phyloP scores from a whole-genome alignment of 176 grass and related monocot species.

The Carex myosuroides region DNA sequence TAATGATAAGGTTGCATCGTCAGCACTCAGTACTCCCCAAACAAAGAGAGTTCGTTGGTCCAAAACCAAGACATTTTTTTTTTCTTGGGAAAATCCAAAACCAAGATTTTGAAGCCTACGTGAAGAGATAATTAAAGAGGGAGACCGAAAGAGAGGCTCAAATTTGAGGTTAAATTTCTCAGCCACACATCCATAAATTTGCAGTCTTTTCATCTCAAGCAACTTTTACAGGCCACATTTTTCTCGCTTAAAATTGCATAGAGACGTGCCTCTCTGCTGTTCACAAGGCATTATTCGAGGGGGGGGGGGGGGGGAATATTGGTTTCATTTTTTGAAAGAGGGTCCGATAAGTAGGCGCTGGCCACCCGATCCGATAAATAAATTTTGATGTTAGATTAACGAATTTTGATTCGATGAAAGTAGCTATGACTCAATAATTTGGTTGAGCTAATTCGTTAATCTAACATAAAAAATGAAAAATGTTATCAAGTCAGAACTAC shows the following conservation, averaged over 20 bases:
- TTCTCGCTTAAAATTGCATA: background rate
- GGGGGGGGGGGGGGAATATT: background rate
- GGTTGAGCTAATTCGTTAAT: background rate
- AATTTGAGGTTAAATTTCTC: background rate
- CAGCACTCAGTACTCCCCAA: background rate
- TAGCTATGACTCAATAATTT: background rate
- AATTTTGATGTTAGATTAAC: background rate
- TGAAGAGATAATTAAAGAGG: conserved; percentile 1
- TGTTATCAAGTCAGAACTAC: background rate
- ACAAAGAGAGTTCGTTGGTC: background rate
- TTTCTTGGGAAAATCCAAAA: too few relatives aligned
- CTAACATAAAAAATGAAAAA: background rate
- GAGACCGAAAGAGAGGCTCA: background rate
- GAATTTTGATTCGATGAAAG: background rate
- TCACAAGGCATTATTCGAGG: background rate
- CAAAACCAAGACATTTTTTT: background rate
- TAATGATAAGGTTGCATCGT: background rate
- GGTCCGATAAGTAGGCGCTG: background rate
- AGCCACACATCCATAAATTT: background rate
- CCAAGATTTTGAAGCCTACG: background rate
- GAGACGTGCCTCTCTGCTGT: background rate
- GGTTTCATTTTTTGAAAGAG: background rate
- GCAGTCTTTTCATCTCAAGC: background rate
- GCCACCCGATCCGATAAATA: background rate
- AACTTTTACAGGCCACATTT: background rate